Conservation (phyloP, 192 early-diverging fungal genomes). For the Neocallimastix lanati region DNA sequence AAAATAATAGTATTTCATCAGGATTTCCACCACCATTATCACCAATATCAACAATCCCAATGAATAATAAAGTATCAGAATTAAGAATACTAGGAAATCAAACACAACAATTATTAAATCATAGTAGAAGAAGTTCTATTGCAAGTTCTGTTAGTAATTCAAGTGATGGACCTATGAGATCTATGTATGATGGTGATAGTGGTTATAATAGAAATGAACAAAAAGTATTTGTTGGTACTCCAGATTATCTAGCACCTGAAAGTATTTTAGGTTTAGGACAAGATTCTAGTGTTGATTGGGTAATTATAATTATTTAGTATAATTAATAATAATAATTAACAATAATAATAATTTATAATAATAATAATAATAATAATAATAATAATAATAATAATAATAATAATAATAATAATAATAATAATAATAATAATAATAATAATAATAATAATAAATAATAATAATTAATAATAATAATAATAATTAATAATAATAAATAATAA, state of each 20-base stretch:
- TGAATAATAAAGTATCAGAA: background rate
- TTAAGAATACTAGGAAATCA: constrained; percentile 6
- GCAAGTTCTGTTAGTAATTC: constrained; percentile 9
- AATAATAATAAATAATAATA: no score
- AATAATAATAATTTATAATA: no score
- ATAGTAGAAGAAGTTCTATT: constrained; percentile 3
- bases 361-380: no score
- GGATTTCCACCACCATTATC: background rate
- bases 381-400: no score
- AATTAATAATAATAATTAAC: no score
- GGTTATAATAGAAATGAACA: constrained; percentile 20
- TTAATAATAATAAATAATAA: no score
- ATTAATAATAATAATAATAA: no score
- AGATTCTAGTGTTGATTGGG: constrained; percentile 74
- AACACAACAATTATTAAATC: constrained; percentile 1
- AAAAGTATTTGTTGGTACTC: constrained; percentile 57
- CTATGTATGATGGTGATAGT: constrained; percentile 13
- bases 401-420: no score
- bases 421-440: no score
- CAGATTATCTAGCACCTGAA: constrained; percentile 76
- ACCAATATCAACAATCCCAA: background rate
- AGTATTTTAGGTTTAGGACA: constrained; percentile 67
- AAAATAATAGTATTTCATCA: background rate
- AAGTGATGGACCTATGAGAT: constrained; percentile 9
- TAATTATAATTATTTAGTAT: no score